Conservation (phyloP, 768 basidiomycete species). For the Cubamyces sp. region DNA sequence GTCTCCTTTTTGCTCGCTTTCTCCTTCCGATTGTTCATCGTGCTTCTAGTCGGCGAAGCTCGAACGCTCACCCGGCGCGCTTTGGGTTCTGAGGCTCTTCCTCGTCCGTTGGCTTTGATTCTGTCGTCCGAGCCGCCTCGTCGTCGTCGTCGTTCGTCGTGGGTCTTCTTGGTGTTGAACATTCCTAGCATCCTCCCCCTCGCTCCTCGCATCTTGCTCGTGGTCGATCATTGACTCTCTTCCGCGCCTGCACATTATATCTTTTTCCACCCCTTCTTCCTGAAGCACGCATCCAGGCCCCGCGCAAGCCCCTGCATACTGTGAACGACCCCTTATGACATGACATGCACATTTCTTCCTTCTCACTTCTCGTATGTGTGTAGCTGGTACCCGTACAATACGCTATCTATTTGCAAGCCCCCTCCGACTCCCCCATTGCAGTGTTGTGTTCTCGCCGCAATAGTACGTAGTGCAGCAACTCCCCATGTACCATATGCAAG, state of each 20-base stretch:
- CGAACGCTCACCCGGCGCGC: slow-evolving; percentile 8
- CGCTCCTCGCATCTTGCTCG: not conserved
- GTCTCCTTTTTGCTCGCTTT: slow-evolving; percentile 1
- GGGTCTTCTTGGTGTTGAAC: not conserved
- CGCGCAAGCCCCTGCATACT: not conserved
- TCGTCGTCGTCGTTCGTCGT: not conserved
- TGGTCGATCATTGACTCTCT: not conserved
- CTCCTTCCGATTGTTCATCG: slow-evolving; percentile 12
- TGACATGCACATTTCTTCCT: not conserved
- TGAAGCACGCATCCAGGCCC: too few species aligned
- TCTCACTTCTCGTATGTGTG: not conserved
- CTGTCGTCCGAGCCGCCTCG: too few species aligned
- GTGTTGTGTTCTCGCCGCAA: not conserved
- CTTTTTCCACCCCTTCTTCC: not conserved
- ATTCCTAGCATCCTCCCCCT: not conserved
- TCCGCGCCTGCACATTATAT: not conserved
- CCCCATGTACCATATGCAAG: slow-evolving; percentile 18
- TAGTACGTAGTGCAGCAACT: slow-evolving; percentile 1
- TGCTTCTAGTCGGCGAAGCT: slow-evolving; percentile 13
- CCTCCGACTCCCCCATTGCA: not conserved
- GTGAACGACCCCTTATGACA: slow-evolving; percentile 1
- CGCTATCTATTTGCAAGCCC: not conserved
- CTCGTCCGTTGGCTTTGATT: too few species aligned
- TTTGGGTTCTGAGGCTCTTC: not conserved
- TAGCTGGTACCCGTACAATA: not conserved